phyloP scores from a whole-genome alignment of 1,284 basidiomycete species.

The Kalmanozyma brasiliensis region DNA sequence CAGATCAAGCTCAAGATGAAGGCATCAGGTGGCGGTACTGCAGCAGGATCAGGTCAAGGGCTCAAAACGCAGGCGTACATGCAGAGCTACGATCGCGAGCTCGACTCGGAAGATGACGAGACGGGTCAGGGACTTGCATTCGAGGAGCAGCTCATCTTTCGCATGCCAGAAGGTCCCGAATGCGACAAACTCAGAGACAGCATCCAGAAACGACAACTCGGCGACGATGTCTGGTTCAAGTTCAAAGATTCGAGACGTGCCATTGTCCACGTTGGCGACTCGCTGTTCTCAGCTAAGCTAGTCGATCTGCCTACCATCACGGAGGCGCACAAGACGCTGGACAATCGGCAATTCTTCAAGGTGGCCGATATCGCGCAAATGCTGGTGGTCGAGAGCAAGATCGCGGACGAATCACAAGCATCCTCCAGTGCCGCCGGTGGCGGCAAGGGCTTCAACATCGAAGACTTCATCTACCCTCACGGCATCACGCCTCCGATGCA shows the following conservation, averaged over 20 bases:
- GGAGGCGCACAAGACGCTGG: conserved; percentile 95
- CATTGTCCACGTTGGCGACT: conserved; percentile 85
- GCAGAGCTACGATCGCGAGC: conserved; percentile 78
- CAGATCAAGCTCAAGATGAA: conserved; percentile 56
- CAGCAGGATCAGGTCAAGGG: conserved; percentile 46
- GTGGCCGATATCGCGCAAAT: conserved; percentile 91
- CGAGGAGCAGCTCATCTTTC: conserved; percentile 95
- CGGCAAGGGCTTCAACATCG: conserved; percentile 79
- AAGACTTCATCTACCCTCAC: conserved; percentile 97
- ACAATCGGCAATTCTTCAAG: conserved; percentile 94
- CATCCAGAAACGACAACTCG: conserved; percentile 78
- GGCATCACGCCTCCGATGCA: conserved; percentile 93
- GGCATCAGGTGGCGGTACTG: conserved; percentile 41
- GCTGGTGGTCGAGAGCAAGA: conserved; percentile 61
- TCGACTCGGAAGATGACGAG: conserved; percentile 92
- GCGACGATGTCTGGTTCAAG: conserved; percentile 92
- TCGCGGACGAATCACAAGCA: conserved; percentile 73
- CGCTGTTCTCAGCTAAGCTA: conserved; percentile 86
- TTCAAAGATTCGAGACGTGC: conserved; percentile 96
- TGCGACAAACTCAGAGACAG: conserved; percentile 70
- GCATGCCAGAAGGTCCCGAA: conserved; percentile 83
- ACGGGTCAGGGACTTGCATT: conserved; percentile 76
- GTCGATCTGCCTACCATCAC: conserved; percentile 95
- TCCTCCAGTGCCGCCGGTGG: conserved; percentile 78
- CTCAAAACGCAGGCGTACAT: conserved; percentile 66